phyloP scores from a whole-genome alignment of 306 rosid species.

The Potentilla sterilis region DNA sequence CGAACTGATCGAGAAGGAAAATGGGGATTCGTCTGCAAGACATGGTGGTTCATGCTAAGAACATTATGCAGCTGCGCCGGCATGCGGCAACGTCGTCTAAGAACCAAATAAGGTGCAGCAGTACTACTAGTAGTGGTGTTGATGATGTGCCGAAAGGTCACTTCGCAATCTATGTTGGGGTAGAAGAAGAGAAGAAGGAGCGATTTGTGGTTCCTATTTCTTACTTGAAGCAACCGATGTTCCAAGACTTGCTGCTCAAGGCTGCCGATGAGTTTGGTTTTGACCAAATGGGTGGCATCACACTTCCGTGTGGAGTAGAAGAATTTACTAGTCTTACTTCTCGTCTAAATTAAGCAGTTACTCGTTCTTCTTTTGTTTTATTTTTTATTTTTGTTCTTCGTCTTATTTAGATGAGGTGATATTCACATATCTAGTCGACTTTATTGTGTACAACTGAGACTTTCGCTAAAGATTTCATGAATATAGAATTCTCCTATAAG shows the following conservation, averaged over 20 bases:
- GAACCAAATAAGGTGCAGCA: not conserved
- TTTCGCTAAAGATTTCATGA: not conserved
- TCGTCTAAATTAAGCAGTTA: not conserved
- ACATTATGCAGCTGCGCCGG: slow-evolving; percentile 16
- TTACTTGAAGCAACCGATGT: slow-evolving; percentile 29
- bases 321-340: slow-evolving; percentile 32
- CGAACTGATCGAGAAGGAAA: not conserved
- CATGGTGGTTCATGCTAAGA: slow-evolving; percentile 24
- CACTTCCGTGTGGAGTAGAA: slow-evolving; percentile 23
- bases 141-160: slow-evolving; percentile 28
- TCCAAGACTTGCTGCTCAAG: slow-evolving; percentile 23
- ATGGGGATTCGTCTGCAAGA: slow-evolving; percentile 25
- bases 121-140: not conserved
- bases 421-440: not conserved
- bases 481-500: not conserved
- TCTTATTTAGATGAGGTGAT: not conserved
- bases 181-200: slow-evolving; percentile 2
- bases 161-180: slow-evolving; percentile 23
- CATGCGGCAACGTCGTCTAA: not conserved
- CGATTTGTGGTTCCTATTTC: slow-evolving; percentile 30
- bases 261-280: slow-evolving; percentile 32
- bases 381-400: not conserved
- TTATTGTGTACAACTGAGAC: not conserved
- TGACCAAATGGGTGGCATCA: slow-evolving; percentile 21
- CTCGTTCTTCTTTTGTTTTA: not conserved